phyloP scores from a whole-genome alignment of 768 basidiomycete genomes.

The Coprinopsis strossmayeri region DNA sequence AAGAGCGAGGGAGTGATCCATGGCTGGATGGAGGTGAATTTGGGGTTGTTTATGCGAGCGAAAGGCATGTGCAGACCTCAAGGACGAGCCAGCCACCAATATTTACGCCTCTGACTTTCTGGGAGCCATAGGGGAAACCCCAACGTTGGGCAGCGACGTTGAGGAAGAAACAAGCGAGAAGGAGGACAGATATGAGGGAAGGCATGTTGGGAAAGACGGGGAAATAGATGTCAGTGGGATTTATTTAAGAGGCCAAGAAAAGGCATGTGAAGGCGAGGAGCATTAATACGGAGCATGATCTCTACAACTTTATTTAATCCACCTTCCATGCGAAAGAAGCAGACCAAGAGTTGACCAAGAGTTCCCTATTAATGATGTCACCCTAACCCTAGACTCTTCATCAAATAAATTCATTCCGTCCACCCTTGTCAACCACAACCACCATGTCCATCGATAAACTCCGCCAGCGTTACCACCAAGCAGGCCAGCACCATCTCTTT shows the following conservation, averaged over 20 bases:
- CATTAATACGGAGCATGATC: too few species aligned
- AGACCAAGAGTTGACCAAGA: too few species aligned
- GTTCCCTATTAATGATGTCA: not conserved
- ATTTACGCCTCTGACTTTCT: slow-evolving; percentile 79
- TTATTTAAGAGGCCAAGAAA: too few species aligned
- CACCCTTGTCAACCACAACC: slow-evolving; percentile 12
- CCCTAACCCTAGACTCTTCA: slow-evolving; percentile 1
- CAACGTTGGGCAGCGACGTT: slow-evolving; percentile 5
- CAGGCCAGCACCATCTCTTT: slow-evolving; percentile 86
- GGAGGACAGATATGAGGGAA: not conserved
- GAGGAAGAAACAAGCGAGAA: not conserved
- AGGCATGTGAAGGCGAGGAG: not conserved
- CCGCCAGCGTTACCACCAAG: slow-evolving; percentile 62
- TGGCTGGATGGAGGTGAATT: slow-evolving; percentile 34
- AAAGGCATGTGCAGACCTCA: slow-evolving; percentile 25
- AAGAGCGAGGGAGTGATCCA: slow-evolving; percentile 79
- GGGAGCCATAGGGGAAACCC: slow-evolving; percentile 66
- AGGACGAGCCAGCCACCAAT: slow-evolving; percentile 57
- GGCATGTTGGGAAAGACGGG: not conserved
- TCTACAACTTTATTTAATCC: too few species aligned
- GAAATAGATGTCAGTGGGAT: too few species aligned
- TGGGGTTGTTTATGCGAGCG: not conserved
- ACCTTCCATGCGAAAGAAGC: slow-evolving; percentile 6
- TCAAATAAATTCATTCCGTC: not conserved
- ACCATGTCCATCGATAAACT: slow-evolving; percentile 55